Conservation (phyloP, 176 grass and related monocot species). For the Poa annua region DNA sequence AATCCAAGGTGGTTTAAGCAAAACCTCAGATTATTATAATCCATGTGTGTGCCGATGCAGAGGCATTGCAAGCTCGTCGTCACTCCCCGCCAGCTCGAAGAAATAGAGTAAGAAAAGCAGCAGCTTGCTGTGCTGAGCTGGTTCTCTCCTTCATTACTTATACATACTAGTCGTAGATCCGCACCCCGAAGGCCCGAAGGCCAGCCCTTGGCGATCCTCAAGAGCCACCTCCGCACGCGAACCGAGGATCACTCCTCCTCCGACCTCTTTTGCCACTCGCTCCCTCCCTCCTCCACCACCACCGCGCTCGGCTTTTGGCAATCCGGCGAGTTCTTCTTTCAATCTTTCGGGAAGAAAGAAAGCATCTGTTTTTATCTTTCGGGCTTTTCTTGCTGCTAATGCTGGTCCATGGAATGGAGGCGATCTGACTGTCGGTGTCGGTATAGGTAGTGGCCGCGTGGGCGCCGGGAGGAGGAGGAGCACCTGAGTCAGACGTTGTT, state of each 20-base stretch:
- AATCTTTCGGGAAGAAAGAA: not conserved
- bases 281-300: not conserved
- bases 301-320: not conserved
- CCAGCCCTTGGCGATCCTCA: slow-evolving; percentile 20
- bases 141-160: not conserved
- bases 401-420: slow-evolving; percentile 25
- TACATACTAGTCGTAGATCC: slow-evolving; percentile 25
- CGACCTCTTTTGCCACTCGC: not conserved
- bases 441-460: slow-evolving; percentile 21
- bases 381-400: not conserved
- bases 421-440: slow-evolving; percentile 39
- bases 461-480: slow-evolving; percentile 34
- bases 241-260: slow-evolving; percentile 25
- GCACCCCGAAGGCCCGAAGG: not conserved
- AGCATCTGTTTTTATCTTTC: not conserved
- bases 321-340: not conserved
- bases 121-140: not conserved
- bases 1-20: not conserved
- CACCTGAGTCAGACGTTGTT: slow-evolving; percentile 31
- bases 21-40: slow-evolving; percentile 31
- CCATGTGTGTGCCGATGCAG: not conserved
- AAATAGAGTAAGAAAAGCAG: not conserved
- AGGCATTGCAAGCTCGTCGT: not conserved
- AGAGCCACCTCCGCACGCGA: slow-evolving; percentile 11
- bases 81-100: not conserved